phyloP scores from a whole-genome alignment of 2,329 filamentous ascomycete species.

The Epicoccum sorghinum region DNA sequence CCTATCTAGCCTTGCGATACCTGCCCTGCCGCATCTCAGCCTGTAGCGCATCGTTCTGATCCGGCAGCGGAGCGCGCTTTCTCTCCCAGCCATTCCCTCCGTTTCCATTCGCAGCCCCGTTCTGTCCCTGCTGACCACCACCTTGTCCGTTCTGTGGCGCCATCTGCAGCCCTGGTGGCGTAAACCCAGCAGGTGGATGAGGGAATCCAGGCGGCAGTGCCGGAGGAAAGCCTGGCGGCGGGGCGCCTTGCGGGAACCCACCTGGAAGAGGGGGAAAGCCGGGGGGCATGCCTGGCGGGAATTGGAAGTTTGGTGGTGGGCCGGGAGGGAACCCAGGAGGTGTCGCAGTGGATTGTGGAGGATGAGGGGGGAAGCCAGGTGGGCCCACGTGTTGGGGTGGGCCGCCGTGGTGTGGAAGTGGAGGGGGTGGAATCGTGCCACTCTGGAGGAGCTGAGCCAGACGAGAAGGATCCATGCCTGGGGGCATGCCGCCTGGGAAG shows the following conservation, averaged over 20 bases:
- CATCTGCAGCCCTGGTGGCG: conserved; percentile 23
- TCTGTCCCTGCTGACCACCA: not conserved
- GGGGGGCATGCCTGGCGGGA: conserved; percentile 42
- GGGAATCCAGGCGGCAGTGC: conserved; percentile 27
- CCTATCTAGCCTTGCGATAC: conserved; percentile 47
- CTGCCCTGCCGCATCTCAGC: conserved; percentile 71
- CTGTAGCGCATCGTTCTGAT: conserved; percentile 80
- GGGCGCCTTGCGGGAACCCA: conserved; percentile 14
- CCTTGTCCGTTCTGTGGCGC: not conserved
- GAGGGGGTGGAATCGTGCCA: conserved; percentile 45
- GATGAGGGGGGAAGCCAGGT: conserved; percentile 32
- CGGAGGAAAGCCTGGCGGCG: conserved; percentile 28
- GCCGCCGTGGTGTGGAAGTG: conserved; percentile 33
- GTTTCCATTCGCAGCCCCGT: conserved; percentile 28
- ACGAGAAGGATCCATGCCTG: conserved; percentile 38
- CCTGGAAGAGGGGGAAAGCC: conserved; percentile 26
- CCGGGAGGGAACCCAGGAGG: conserved; percentile 42
- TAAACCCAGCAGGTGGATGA: conserved; percentile 31
- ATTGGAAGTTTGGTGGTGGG: conserved; percentile 41
- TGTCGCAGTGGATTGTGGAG: conserved; percentile 9
- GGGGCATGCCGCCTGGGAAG: conserved; percentile 27
- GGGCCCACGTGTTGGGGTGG: conserved; percentile 26
- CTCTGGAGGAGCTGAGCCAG: conserved; percentile 44
- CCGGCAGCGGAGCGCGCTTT: conserved; percentile 72
- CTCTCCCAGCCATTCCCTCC: conserved; percentile 31